Conservation (phyloP, 306 rosid genomes). For the Lagenaria siceraria region DNA sequence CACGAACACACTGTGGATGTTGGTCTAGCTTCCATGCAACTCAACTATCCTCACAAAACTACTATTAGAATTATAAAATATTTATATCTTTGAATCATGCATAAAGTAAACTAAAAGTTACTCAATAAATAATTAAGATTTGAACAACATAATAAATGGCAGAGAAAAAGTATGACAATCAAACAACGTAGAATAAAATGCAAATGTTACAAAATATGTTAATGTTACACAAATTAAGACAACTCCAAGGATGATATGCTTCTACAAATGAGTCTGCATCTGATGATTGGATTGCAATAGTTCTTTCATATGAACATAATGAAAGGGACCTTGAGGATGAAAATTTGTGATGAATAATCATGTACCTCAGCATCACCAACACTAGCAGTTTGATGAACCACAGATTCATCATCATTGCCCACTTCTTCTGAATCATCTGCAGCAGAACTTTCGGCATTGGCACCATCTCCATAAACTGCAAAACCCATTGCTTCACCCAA, state of each 20-base stretch:
- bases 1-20: background rate
- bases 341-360: background rate
- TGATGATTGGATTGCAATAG: background rate
- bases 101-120: background rate
- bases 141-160: background rate
- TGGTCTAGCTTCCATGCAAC: background rate
- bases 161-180: background rate
- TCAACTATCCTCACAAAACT: background rate
- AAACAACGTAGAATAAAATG: background rate
- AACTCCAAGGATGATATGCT: background rate
- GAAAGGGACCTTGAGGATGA: background rate
- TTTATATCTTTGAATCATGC: background rate
- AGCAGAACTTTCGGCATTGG: slow-evolving; percentile 53
- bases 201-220: background rate
- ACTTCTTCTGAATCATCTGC: slow-evolving; percentile 71
- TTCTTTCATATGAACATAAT: background rate
- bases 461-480: slow-evolving; percentile 50
- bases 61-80: background rate
- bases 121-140: background rate
- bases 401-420: slow-evolving; percentile 86
- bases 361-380: slow-evolving; percentile 89
- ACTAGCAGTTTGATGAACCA: slow-evolving; percentile 97
- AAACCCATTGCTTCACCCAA: slow-evolving; percentile 90
- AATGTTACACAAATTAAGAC: background rate
- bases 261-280: background rate